Evolutionary conservation across 208 protist species (phyloP).

Genomic region (Porcisia deanei): DNA sequence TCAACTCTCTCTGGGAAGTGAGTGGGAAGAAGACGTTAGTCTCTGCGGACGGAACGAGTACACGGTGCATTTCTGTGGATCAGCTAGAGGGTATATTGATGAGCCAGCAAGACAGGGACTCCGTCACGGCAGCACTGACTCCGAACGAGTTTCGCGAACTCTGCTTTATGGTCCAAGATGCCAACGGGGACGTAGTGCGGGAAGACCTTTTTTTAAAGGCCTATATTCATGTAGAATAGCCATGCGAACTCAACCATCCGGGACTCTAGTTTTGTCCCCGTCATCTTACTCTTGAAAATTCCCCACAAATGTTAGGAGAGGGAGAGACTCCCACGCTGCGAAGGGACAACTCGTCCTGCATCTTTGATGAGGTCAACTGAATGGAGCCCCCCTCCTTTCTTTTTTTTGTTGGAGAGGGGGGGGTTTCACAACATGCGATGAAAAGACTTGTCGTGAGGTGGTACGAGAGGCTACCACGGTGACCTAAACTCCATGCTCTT

Average conservation of each 20-base stretch:
- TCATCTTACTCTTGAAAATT: background rate
- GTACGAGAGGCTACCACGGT: background rate
- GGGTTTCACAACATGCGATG: background rate
- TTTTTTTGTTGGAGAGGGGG: background rate
- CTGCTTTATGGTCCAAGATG: slow-evolving; percentile 26
- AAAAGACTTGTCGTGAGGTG: background rate
- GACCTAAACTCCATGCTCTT: background rate
- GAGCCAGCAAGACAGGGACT: background rate
- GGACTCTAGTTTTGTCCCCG: background rate
- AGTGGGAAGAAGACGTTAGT: slow-evolving; percentile 9
- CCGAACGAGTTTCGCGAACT: slow-evolving; percentile 22
- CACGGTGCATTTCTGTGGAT: slow-evolving; percentile 23
- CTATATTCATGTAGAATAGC: slow-evolving; percentile 23
- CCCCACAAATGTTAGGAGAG: background rate
- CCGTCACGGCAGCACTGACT: background rate
- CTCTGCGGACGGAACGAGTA: background rate
- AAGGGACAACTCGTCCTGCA: background rate
- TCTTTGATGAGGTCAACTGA: slow-evolving; percentile 1
- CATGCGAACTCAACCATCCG: background rate
- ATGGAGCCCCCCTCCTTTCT: background rate
- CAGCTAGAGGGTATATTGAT: slow-evolving; percentile 18
- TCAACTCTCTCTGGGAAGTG: slow-evolving; percentile 22
- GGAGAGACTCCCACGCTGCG: background rate
- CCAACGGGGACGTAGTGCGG: slow-evolving; percentile 9
- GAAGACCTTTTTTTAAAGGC: slow-evolving; percentile 29